Conservation (phyloP, 768 basidiomycete genomes). For the Tulasnella sp. region DNA sequence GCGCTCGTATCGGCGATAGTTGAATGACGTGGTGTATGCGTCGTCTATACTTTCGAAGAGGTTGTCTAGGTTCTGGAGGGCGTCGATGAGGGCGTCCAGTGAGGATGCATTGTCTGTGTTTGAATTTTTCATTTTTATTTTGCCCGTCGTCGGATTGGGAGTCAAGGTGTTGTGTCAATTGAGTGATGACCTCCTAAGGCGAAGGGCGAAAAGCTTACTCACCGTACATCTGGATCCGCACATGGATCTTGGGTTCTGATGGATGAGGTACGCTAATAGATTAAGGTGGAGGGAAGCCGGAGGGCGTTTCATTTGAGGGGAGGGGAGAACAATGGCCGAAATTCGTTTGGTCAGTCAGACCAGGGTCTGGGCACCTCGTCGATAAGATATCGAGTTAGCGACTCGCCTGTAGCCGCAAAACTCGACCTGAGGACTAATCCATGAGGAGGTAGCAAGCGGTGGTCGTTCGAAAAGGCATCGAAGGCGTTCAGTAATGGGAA, state of each 20-base stretch:
- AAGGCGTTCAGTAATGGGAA: neutral
- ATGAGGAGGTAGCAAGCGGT: neutral
- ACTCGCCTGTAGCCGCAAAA: conserved; percentile 93
- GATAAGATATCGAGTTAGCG: neutral
- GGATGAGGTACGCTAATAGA: conserved; percentile 77
- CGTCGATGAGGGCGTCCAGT: conserved; percentile 61
- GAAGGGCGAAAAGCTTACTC: conserved; percentile 26
- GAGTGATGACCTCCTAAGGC: neutral
- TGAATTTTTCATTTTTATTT: no score
- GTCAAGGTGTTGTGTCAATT: neutral
- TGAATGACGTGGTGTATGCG: conserved; percentile 50
- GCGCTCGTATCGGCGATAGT: conserved; percentile 41
- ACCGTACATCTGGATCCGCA: conserved; percentile 99
- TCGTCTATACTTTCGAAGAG: conserved; percentile 63
- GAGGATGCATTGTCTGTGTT: conserved; percentile 81
- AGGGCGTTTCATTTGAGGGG: no score
- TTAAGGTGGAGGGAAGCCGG: no score
- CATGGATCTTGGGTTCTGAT: conserved; percentile 89
- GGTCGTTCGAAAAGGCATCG: neutral
- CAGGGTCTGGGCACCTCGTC: neutral
- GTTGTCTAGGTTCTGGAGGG: conserved; percentile 65
- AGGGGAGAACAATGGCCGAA: no score
- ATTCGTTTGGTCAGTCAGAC: no score
- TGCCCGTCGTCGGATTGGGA: no score
- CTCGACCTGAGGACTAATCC: conserved; percentile 78